Evolutionary conservation across 2,329 filamentous ascomycete species (phyloP), one percentile per base, ranked within the genome.

Genomic region (Arachnomyces sp.): DNA sequence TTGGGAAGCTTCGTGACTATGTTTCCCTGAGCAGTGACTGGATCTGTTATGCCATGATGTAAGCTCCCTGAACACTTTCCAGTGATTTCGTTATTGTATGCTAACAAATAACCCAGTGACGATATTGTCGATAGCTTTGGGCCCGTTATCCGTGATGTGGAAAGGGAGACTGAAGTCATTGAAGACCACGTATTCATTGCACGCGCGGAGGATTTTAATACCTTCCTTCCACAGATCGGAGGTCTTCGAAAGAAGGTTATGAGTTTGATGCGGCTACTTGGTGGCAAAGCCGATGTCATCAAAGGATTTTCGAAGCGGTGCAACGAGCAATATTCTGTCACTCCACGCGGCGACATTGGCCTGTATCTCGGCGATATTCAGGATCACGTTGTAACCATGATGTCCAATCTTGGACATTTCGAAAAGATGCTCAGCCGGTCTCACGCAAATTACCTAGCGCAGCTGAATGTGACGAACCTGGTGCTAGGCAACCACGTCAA

Each of bases 331-430:
- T 96, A 94, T 70, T 84, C 86, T 49, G 84, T 96, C 38, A 94
- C 92, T 1, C 92, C 92, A 5, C 84, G 89, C 35, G 92, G 92
- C 68, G 92, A 98, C 58, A 94, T 98, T 49, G 92, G 89, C 15
- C 77, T 98, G 55, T 98, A 98, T 59, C 76, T 98, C 28, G 87
- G 87, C 56, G 92, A 98, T 66, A 95, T 98, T 49, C 92, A 98
- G 64, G 92, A 98, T 66, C 92, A 98, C 74, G 90, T 98, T 39
- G 87, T 98, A 44, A 98, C 92, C 34, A 96, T 96, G 90, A 94
- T 94, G 76, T 92, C 85, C 51, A 98, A 94, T 64, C 66, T 98
- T 53, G 80, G 80, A 1, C 92, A 98, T 60, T 95, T 94, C 52
- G 92, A 98, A 63, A 96, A 96, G 73, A 95, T 98, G 75, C 75